phyloP scores from a whole-genome alignment of 2,329 filamentous ascomycete genomes.

The Sporothrix curviconia region DNA sequence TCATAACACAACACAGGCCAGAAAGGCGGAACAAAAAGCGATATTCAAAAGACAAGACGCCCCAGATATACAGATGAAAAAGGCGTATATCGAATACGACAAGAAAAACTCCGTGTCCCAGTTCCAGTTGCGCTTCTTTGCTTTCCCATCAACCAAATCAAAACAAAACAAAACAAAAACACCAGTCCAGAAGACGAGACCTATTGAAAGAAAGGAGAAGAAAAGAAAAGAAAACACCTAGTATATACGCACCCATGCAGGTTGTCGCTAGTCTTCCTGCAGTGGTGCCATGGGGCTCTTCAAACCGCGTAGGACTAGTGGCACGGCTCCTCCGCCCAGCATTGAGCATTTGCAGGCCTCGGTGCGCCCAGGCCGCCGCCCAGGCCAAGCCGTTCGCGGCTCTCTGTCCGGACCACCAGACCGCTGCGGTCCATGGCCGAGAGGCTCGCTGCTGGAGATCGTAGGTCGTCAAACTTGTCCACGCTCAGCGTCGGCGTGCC shows the following conservation, averaged over 20 bases:
- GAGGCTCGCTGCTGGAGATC: slow-evolving; percentile 21
- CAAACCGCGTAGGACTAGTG: slow-evolving; percentile 50
- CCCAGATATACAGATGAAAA: no score
- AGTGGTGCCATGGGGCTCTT: slow-evolving; percentile 52
- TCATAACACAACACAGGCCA: no score
- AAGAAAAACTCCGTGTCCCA: background rate
- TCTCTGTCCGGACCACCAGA: slow-evolving; percentile 75
- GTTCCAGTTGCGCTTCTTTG: background rate
- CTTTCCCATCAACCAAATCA: background rate
- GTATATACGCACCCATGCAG: background rate
- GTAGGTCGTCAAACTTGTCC: slow-evolving; percentile 43
- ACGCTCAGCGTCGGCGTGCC: slow-evolving; percentile 58
- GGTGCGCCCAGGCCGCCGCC: slow-evolving; percentile 24
- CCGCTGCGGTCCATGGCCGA: slow-evolving; percentile 60
- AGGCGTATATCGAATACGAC: no score
- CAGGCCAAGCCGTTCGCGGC: slow-evolving; percentile 62
- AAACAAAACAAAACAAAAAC: background rate
- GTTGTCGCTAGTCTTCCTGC: slow-evolving; percentile 27
- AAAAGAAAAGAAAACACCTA: background rate
- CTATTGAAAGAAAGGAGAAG: background rate
- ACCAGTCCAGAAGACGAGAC: no score
- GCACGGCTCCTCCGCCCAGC: slow-evolving; percentile 52
- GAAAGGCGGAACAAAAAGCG: no score
- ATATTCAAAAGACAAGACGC: no score
- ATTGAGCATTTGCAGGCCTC: slow-evolving; percentile 45